Evolutionary conservation across 2,329 filamentous ascomycete species (phyloP).

Genomic region (Paraphaeosphaeria minitans): DNA sequence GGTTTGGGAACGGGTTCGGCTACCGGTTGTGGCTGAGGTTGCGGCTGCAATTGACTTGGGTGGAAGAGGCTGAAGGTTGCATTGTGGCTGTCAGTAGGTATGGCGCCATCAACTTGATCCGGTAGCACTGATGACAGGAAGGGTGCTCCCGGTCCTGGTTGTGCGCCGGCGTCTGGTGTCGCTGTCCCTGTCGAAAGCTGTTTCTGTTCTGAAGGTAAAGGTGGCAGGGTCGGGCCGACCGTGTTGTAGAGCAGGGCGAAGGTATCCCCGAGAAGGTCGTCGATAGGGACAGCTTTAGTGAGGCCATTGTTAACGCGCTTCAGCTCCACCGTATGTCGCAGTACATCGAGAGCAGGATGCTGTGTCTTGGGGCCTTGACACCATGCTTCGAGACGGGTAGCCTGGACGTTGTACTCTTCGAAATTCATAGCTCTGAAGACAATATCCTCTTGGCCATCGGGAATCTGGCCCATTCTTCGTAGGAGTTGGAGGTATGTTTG

Average conservation of each 20-base stretch:
- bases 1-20: constrained; percentile 29
- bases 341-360: constrained; percentile 62
- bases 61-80: constrained; percentile 34
- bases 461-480: constrained; percentile 61
- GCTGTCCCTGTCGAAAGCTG: constrained; percentile 22
- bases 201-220: constrained; percentile 51
- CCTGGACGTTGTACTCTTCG: constrained; percentile 67
- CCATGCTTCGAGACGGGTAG: constrained; percentile 65
- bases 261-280: constrained; percentile 91
- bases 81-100: constrained; percentile 18
- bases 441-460: constrained; percentile 66
- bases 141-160: constrained; percentile 22
- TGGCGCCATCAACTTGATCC: constrained; percentile 37
- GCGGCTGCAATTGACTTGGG: constrained; percentile 30
- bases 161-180: constrained; percentile 12
- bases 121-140: constrained; percentile 41
- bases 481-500: constrained; percentile 64
- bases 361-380: constrained; percentile 56
- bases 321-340: constrained; percentile 70
- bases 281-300: constrained; percentile 83
- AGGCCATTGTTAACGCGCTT: constrained; percentile 83
- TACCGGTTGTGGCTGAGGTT: constrained; percentile 22
- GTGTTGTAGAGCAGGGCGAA: constrained; percentile 79
- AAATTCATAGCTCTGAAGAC: constrained; percentile 67
- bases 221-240: constrained; percentile 64